Percentiles rank a stretch among this genome's conserved stretches.
These are phyloP conservation scores for Saccharum officinarum DNA, from an alignment of 176 grass and related monocot genomes.

Conservation along the genomic window DNA sequence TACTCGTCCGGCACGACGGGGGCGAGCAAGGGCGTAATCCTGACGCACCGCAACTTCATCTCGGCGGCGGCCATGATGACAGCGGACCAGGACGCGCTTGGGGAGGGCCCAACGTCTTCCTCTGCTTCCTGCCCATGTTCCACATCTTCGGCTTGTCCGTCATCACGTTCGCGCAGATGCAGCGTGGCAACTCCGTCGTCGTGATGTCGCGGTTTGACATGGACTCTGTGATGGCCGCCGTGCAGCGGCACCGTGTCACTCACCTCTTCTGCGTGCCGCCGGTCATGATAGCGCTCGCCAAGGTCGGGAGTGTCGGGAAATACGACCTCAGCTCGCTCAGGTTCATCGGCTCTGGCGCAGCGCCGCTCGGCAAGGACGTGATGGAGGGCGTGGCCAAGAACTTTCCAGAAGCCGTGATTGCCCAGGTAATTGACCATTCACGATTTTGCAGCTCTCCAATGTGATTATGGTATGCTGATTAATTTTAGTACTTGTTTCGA, in stretches of 20 bases:
- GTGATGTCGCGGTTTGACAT: constrained; percentile 77
- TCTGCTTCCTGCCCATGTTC: constrained; percentile 99
- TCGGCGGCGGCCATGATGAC: constrained; percentile 53
- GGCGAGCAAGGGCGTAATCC: constrained; percentile 84
- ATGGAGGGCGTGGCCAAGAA: constrained; percentile 81
- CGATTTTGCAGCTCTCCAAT: not conserved
- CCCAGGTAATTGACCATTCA: constrained; percentile 51
- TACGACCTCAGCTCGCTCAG: constrained; percentile 80
- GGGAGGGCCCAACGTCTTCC: constrained; percentile 71
- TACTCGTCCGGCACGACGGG: constrained; percentile 98
- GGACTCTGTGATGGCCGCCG: constrained; percentile 46
- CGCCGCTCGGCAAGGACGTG: no score
- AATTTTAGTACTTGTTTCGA: not conserved
- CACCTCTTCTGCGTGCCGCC: constrained; percentile 86
- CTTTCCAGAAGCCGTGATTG: constrained; percentile 50
- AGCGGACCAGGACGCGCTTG: constrained; percentile 58
- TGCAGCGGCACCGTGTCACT: constrained; percentile 63
- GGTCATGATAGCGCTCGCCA: constrained; percentile 87
- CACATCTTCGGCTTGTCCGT: constrained; percentile 84
- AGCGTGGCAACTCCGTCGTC: constrained; percentile 67
- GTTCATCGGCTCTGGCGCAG: constrained; percentile 59
- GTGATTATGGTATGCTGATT: not conserved
- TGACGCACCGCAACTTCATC: constrained; percentile 95
- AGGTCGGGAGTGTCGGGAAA: constrained; percentile 54
- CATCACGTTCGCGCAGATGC: constrained; percentile 73